Base-by-base conservation (phyloP, 75 land plant genomes). In the Chamaecyparis obtusa region DNA sequence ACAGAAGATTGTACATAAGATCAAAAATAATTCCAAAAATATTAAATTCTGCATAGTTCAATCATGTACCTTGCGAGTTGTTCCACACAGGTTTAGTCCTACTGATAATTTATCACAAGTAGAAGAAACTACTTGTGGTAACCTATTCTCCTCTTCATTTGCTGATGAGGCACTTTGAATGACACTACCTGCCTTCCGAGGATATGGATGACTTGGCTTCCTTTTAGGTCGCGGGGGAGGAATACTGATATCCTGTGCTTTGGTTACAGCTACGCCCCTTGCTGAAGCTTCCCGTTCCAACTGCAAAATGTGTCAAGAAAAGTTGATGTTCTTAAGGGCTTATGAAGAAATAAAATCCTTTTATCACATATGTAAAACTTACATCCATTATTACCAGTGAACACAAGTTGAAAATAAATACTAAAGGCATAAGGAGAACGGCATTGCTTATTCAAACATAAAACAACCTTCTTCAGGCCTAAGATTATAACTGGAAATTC, bases 211-310 rank as follows among this genome's bases (percentile, higher is more conserved):
- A 75, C 88, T 95, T 85, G 99, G 99, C 86, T 98, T 98, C 76
- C 97, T 88, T 89, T 98, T 98, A 44, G 99, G 99, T 15, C 99
- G 97, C 37, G 99, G 99, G 77, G 99, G 99, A 67, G 99, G 99
- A 87, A 98, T 98, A 1, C 94, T 95, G 35, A 98, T 97, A 69
- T 95, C 97, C 72, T 88, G 87, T 87, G 94, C 87, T 80, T 91
- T 91, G 44, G 93, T 90, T 14, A 90, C 69, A 8, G 93, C 87
- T 46, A 91, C 87, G 24, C 95, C 96, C 89, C 93, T 93, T 14
- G 88, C 81, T 49, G 91, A 84, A 36, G 93, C 94, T 87, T 98
- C 99, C 84, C 94, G 93, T 78, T 98, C 99, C 88, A 96, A 90
- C 98, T 96, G 94, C 60, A 90, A 86, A 16, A 35, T 21, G 69